Evolutionary conservation across 208 protist species (phyloP).

Genomic region (Leishmania guyanensis): DNA sequence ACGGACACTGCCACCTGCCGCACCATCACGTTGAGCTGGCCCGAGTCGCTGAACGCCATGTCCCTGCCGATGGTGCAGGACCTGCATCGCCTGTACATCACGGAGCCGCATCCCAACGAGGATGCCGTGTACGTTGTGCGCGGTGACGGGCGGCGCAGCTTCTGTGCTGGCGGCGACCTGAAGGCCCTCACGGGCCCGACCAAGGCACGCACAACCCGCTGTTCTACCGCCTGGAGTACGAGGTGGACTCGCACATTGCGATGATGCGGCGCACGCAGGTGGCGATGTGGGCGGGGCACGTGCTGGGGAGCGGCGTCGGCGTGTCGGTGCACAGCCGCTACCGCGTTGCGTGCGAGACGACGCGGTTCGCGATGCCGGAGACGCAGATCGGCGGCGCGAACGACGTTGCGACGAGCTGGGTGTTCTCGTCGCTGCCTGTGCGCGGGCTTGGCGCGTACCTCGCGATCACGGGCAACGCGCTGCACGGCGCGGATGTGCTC

Average conservation of each 20-base stretch:
- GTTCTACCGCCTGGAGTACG: slow-evolving; percentile 78
- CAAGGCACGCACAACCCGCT: slow-evolving; percentile 11
- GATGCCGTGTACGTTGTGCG: slow-evolving; percentile 44
- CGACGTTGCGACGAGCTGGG: slow-evolving; percentile 68
- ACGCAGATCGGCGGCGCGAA: slow-evolving; percentile 70
- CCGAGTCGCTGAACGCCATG: slow-evolving; percentile 46
- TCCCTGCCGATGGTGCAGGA: slow-evolving; percentile 49
- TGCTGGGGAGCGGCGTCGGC: slow-evolving; percentile 85
- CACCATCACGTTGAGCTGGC: slow-evolving; percentile 46
- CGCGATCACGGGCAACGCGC: slow-evolving; percentile 71
- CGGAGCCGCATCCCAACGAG: slow-evolving; percentile 37
- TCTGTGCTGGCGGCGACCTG: slow-evolving; percentile 80
- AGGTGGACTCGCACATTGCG: slow-evolving; percentile 68
- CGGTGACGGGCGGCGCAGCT: slow-evolving; percentile 51
- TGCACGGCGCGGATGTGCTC: slow-evolving; percentile 73
- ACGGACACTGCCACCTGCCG: slow-evolving; percentile 47
- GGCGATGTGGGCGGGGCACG: slow-evolving; percentile 82
- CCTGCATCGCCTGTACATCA: slow-evolving; percentile 45
- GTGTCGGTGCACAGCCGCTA: slow-evolving; percentile 73
- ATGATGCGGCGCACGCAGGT: slow-evolving; percentile 69
- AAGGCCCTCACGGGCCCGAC: slow-evolving; percentile 33
- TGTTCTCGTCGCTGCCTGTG: slow-evolving; percentile 58
- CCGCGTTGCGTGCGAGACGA: slow-evolving; percentile 78
- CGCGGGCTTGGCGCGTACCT: slow-evolving; percentile 70
- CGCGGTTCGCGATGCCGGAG: slow-evolving; percentile 87